phyloP scores from a whole-genome alignment of 108 stramenopile genomes.

The Skeletonema menzelii region DNA sequence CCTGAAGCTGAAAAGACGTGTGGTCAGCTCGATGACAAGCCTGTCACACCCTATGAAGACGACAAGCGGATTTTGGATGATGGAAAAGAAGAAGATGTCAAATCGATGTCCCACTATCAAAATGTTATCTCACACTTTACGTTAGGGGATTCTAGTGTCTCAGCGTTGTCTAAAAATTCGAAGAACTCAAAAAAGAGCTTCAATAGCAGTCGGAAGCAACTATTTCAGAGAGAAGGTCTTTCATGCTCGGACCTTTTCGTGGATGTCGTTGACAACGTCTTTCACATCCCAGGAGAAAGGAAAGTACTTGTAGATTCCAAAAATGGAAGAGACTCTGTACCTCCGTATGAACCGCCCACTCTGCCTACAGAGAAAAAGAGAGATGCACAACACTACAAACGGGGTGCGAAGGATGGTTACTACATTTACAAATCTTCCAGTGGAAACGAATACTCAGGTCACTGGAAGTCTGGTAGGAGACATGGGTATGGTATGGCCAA shows the following conservation, averaged over 20 bases:
- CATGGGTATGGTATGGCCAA: conserved; percentile 37
- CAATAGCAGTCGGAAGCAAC: conserved; percentile 18
- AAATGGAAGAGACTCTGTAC: conserved; percentile 21
- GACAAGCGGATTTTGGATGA: conserved; percentile 2
- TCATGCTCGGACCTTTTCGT: not conserved
- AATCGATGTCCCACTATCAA: conserved; percentile 8
- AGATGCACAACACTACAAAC: conserved; percentile 20
- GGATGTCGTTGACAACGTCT: not conserved
- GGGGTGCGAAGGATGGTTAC: conserved; percentile 34
- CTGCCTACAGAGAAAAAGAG: conserved; percentile 13
- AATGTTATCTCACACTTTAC: conserved; percentile 7
- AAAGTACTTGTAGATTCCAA: conserved; percentile 27
- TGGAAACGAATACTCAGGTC: conserved; percentile 35
- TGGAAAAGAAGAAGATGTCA: not conserved
- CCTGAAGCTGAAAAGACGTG: not conserved
- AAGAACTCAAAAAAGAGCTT: conserved; percentile 7
- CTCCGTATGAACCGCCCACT: conserved; percentile 18
- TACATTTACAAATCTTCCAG: conserved; percentile 34
- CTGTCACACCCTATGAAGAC: not conserved
- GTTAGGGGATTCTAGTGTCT: not conserved
- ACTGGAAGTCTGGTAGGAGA: conserved; percentile 37
- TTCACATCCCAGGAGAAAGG: conserved; percentile 2
- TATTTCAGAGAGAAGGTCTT: conserved; percentile 20
- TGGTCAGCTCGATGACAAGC: not conserved
- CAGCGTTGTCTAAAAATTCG: conserved; percentile 6